Percentiles rank a stretch among this genome's conserved stretches.
These are phyloP conservation scores for Acidiella bohemica DNA, from an alignment of 495 filamentous ascomycete species.

Conservation along the genomic window DNA sequence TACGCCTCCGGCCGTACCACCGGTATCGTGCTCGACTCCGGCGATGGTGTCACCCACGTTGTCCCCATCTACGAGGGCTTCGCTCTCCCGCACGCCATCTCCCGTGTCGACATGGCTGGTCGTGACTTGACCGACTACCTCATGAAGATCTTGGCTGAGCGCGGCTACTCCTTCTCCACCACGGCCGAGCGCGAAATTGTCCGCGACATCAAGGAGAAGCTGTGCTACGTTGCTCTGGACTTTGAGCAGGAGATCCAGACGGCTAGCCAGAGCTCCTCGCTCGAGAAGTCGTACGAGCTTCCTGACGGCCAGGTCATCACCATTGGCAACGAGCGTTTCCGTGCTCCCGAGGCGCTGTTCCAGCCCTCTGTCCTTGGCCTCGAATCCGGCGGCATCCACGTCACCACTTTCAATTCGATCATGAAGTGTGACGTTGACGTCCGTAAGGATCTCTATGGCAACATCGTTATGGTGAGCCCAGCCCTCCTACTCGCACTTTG, in stretches of 20 bases:
- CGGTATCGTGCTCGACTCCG: slow-evolving; percentile 99
- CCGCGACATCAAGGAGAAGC: slow-evolving; percentile 99
- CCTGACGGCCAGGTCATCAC: slow-evolving; percentile 99
- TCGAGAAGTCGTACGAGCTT: slow-evolving; percentile 99
- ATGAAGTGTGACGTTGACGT: slow-evolving; percentile 99
- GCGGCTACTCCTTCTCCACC: slow-evolving; percentile 98
- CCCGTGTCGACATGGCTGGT: slow-evolving; percentile 98
- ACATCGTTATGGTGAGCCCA: slow-evolving; percentile 90
- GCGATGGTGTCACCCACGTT: slow-evolving; percentile 99
- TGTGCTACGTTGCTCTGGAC: slow-evolving; percentile 98
- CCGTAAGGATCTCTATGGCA: slow-evolving; percentile 97
- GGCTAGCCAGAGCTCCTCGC: slow-evolving; percentile 88
- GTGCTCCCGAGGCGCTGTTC: slow-evolving; percentile 98
- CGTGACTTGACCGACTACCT: slow-evolving; percentile 99
- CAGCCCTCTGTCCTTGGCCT: slow-evolving; percentile 96
- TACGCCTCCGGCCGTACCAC: slow-evolving; percentile 99
- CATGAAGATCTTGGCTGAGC: slow-evolving; percentile 99
- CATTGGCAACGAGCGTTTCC: slow-evolving; percentile 99
- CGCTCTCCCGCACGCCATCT: slow-evolving; percentile 97
- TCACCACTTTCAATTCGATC: slow-evolving; percentile 99
- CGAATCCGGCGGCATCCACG: slow-evolving; percentile 96
- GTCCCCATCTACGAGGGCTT: slow-evolving; percentile 99
- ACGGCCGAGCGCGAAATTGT: slow-evolving; percentile 99
- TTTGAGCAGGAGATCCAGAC: slow-evolving; percentile 99
- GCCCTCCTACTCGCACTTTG: background rate